Percentiles rank a stretch among this genome's conserved stretches.
Conservation (phyloP, 129 eudicot genomes). For the Erigeron canadensis region DNA sequence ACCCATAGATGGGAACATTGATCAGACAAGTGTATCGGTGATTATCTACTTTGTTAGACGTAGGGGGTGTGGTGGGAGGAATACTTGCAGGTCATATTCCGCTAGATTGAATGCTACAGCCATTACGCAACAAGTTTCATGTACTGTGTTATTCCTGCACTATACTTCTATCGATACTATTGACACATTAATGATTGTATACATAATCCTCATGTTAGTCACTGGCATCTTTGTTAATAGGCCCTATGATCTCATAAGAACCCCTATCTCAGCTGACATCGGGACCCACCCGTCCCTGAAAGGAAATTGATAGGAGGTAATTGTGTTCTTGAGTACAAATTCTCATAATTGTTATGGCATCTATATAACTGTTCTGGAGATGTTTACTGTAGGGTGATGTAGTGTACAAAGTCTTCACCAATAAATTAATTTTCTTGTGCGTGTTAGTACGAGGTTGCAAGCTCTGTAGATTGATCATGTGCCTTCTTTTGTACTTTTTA, state of each 20-base stretch:
- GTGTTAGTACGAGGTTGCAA: no score
- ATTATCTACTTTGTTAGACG: conserved; percentile 42
- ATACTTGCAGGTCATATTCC: conserved; percentile 87
- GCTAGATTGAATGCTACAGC: conserved; percentile 84
- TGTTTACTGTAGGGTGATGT: no score
- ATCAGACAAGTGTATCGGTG: conserved; percentile 69
- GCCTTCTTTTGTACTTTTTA: no score
- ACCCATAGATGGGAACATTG: conserved; percentile 27
- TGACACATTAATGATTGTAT: conserved; percentile 68
- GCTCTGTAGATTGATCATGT: no score
- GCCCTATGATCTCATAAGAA: conserved; percentile 94
- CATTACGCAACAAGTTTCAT: conserved; percentile 94
- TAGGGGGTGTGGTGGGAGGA: conserved; percentile 96
- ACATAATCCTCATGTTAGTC: conserved; percentile 63
- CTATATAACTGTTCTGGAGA: no score
- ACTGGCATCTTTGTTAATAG: conserved; percentile 91
- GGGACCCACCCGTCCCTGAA: conserved; percentile 85
- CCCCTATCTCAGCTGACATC: conserved; percentile 95
- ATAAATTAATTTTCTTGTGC: no score
- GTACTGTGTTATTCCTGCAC: conserved; percentile 91
- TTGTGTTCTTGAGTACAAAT: no score
- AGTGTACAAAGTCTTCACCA: no score
- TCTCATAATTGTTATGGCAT: no score
- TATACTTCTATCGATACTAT: conserved; percentile 72
- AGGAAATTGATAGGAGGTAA: no score